These are phyloP conservation scores for Rhodotorula glutinis DNA, from an alignment of 1,284 basidiomycete species.

Conservation along the genomic window DNA sequence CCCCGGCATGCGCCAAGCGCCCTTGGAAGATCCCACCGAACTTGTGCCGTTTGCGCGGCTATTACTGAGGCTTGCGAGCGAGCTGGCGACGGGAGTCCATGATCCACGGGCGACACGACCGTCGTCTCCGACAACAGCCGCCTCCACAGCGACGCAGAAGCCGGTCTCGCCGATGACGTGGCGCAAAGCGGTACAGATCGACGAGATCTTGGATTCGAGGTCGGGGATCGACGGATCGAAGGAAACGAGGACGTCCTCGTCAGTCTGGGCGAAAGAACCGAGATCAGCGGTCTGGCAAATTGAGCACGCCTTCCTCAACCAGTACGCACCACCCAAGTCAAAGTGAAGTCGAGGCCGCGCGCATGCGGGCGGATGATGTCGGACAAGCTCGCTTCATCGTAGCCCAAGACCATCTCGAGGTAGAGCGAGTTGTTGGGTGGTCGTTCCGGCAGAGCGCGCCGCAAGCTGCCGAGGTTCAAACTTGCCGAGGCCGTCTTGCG, in stretches of 20 bases:
- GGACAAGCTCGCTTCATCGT: slow-evolving; percentile 37
- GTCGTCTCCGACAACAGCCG: slow-evolving; percentile 27
- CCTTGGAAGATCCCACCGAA: not conserved
- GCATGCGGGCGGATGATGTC: slow-evolving; percentile 34
- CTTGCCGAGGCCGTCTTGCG: slow-evolving; percentile 26
- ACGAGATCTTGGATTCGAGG: slow-evolving; percentile 26
- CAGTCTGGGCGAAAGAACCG: slow-evolving; percentile 16
- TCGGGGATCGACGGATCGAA: slow-evolving; percentile 13
- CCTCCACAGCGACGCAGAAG: slow-evolving; percentile 34
- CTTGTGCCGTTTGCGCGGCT: not conserved
- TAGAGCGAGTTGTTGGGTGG: slow-evolving; percentile 33
- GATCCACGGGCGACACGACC: slow-evolving; percentile 28
- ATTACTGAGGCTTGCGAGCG: not conserved
- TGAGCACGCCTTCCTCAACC: too few species aligned
- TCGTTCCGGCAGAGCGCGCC: slow-evolving; percentile 22
- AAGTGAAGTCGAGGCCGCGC: slow-evolving; percentile 24
- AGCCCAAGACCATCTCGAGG: slow-evolving; percentile 43
- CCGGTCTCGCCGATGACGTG: slow-evolving; percentile 30
- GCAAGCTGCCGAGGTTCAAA: slow-evolving; percentile 23
- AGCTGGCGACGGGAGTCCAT: slow-evolving; percentile 34
- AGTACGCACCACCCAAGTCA: slow-evolving; percentile 28
- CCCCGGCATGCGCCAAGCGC: not conserved
- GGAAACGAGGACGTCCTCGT: slow-evolving; percentile 34
- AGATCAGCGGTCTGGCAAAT: not conserved
- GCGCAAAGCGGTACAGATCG: slow-evolving; percentile 12